These are phyloP conservation scores for Heterobasidion irregulare DNA, from an alignment of 1,284 basidiomycete genomes.

Conservation along the genomic window DNA sequence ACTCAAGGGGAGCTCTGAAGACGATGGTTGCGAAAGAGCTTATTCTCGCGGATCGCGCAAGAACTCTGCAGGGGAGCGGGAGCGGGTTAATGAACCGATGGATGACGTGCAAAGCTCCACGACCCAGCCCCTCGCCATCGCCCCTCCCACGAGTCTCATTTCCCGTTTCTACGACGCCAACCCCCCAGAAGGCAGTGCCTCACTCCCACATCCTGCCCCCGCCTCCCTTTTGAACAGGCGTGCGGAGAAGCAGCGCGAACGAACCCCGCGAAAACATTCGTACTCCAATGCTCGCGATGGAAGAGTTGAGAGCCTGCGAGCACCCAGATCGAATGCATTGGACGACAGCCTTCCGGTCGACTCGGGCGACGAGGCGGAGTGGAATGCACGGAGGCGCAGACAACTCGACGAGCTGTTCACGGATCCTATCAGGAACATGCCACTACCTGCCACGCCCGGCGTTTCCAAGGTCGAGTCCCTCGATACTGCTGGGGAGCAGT, in stretches of 20 bases:
- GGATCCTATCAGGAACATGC: neutral
- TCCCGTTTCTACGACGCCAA: neutral
- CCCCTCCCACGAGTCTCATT: neutral
- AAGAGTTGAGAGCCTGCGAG: neutral
- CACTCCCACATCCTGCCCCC: slow-evolving; percentile 11
- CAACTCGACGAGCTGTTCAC: slow-evolving; percentile 11
- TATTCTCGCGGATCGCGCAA: slow-evolving; percentile 1
- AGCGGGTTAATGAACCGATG: neutral
- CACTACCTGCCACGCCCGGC: neutral
- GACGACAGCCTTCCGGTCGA: slow-evolving; percentile 4
- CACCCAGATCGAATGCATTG: neutral
- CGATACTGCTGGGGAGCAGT: neutral
- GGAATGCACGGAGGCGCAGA: slow-evolving; percentile 5
- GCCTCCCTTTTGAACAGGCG: slow-evolving; percentile 10
- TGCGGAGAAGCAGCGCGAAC: slow-evolving; percentile 11
- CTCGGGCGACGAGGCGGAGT: slow-evolving; percentile 11
- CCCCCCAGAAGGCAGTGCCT: neutral
- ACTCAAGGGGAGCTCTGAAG: slow-evolving; percentile 1
- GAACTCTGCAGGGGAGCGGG: neutral
- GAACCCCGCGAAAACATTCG: slow-evolving; percentile 10
- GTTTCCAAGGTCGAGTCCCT: neutral
- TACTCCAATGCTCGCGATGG: slow-evolving; percentile 3
- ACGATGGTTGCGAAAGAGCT: neutral
- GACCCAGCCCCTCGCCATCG: slow-evolving; percentile 6
- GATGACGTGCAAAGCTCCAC: slow-evolving; percentile 3